Evolutionary conservation across 1,284 basidiomycete species (phyloP).

Genomic region (Apiotrichum porosum): DNA sequence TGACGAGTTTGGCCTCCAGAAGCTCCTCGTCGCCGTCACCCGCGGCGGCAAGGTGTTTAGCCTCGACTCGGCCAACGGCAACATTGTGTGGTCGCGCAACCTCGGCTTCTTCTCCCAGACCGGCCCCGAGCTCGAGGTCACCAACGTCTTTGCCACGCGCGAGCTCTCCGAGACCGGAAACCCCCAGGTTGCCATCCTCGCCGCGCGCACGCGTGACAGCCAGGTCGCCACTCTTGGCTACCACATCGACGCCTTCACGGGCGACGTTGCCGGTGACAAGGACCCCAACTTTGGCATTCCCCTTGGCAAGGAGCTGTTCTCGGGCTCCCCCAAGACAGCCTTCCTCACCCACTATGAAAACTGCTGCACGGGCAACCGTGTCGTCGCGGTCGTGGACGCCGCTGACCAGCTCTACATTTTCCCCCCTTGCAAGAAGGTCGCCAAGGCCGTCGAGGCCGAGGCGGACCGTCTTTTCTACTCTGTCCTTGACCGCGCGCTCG

Average conservation of each 20-base stretch:
- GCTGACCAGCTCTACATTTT: slow-evolving; percentile 38
- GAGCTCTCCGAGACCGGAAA: slow-evolving; percentile 31
- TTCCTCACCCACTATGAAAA: slow-evolving; percentile 43
- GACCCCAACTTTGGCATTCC: slow-evolving; percentile 25
- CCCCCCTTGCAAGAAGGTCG: slow-evolving; percentile 46
- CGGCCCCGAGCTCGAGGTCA: slow-evolving; percentile 33
- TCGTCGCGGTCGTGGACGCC: slow-evolving; percentile 39
- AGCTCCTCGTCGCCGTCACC: slow-evolving; percentile 72
- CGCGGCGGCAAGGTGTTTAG: slow-evolving; percentile 72
- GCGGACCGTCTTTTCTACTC: slow-evolving; percentile 33
- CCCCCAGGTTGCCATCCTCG: slow-evolving; percentile 41
- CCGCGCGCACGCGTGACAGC: slow-evolving; percentile 12
- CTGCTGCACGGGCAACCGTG: slow-evolving; percentile 37
- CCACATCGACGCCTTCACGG: slow-evolving; percentile 73
- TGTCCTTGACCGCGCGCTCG: slow-evolving; percentile 12
- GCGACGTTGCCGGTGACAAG: slow-evolving; percentile 50
- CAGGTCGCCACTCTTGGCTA: slow-evolving; percentile 57
- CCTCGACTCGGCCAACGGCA: slow-evolving; percentile 71
- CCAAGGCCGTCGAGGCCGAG: slow-evolving; percentile 25
- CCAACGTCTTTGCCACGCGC: slow-evolving; percentile 35
- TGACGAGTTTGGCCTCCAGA: slow-evolving; percentile 82
- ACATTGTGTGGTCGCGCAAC: slow-evolving; percentile 68
- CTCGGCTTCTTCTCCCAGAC: slow-evolving; percentile 39
- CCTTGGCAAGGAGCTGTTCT: slow-evolving; percentile 32
- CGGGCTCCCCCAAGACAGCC: slow-evolving; percentile 24